Evolutionary conservation across 177 flowering plant genomes (phyloP), one percentile per base, ranked within the genome.

Genomic region (Tripterygium wilfordii): DNA sequence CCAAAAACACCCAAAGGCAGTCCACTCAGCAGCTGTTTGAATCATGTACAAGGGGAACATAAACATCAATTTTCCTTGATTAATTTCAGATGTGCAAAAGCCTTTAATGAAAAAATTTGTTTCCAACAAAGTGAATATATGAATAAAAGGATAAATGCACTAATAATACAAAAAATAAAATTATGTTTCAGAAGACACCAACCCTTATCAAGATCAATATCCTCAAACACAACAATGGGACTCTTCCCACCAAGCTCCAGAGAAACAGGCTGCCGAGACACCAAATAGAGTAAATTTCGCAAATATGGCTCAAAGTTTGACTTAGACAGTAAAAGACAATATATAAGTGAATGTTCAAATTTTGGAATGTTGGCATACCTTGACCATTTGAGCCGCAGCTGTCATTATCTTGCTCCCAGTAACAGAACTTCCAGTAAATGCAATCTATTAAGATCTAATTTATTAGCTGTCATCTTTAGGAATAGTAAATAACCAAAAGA

Each of bases 241-340:
- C 99, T 89, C 72, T 94, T 94, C 10, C 99, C 99, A 45, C 99
- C 99, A 60, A 94, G 99, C 66, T 94, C 99, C 71, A 89, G 57
- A 24, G 96, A 64, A 58, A 89, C 88, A 51, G 99, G 96, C 99
- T 94, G 80, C 58, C 57, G 60, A 29, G 31, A 28, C 53, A 52
- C 20, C 13, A 28, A 17, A 53, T 35, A 23, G 3, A 12, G n/a
- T 22, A 20, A 37, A n/a, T n/a, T n/a, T n/a, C n/a, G n/a, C n/a
- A n/a, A n/a, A n/a, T n/a, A n/a, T n/a, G n/a, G n/a, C n/a, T n/a
- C n/a, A n/a, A n/a, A n/a, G n/a, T n/a, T n/a, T n/a, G n/a, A n/a
- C n/a, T n/a, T n/a, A n/a, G n/a, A n/a, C n/a, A n/a, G n/a, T n/a
- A n/a, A n/a, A n/a, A n/a, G n/a, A n/a, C n/a, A n/a, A n/a, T n/a